phyloP scores from a whole-genome alignment of 495 filamentous ascomycete genomes.

The Trichoderma asperelloides region DNA sequence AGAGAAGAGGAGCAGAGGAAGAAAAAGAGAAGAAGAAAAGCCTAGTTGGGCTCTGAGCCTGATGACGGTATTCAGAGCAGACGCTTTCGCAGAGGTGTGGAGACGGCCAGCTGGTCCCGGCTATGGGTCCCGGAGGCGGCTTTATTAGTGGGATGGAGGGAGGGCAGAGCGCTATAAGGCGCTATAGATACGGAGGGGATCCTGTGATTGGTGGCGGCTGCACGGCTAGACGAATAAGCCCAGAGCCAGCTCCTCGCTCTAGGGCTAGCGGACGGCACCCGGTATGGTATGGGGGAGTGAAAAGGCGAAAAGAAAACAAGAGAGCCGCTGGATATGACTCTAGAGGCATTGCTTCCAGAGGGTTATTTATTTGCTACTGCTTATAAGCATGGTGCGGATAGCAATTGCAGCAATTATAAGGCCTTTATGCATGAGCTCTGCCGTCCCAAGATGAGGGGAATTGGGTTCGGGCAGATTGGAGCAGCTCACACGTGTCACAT shows the following conservation, averaged over 20 bases:
- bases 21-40: background rate
- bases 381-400: background rate
- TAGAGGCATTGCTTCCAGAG: background rate
- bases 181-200: background rate
- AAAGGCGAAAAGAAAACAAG: background rate
- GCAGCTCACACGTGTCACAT: constrained; percentile 6
- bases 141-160: background rate
- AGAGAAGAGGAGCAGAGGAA: background rate
- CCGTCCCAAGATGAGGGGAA: background rate
- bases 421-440: background rate
- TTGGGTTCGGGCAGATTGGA: background rate
- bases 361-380: no score
- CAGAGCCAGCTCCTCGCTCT: background rate
- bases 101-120: background rate
- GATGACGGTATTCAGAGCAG: constrained; percentile 8
- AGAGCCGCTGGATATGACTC: background rate
- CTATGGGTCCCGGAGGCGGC: background rate
- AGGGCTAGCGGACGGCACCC: constrained; percentile 2
- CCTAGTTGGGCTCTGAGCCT: background rate
- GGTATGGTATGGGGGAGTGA: background rate
- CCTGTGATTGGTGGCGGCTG: background rate
- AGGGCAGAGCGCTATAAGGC: background rate
- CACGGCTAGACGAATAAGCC: background rate
- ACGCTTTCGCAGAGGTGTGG: background rate
- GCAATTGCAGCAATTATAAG: background rate